Conservation (phyloP, 2,329 filamentous ascomycete genomes). For the Neopestalotiopsis sp. region DNA sequence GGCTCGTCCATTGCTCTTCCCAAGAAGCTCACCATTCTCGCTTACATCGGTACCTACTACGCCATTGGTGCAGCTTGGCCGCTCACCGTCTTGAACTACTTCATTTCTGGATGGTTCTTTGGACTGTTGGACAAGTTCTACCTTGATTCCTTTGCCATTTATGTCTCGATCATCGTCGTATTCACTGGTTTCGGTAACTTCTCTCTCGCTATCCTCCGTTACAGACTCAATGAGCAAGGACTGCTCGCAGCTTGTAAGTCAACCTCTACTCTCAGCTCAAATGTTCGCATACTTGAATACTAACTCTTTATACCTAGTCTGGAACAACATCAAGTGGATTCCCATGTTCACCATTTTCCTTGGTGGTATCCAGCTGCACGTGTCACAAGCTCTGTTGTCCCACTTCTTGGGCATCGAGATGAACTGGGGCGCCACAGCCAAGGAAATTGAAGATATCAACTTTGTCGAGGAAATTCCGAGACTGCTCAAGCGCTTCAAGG, state of each 20-base stretch:
- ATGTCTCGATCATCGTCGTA: conserved; percentile 38
- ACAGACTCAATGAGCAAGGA: conserved; percentile 57
- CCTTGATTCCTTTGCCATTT: conserved; percentile 59
- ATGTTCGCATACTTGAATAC: neutral
- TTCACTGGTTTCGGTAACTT: conserved; percentile 39
- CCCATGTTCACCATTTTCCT: conserved; percentile 47
- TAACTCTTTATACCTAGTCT: conserved; percentile 35
- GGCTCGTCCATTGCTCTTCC: conserved; percentile 75
- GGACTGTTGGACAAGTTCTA: conserved; percentile 61
- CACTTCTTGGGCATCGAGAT: conserved; percentile 50
- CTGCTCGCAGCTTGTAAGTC: conserved; percentile 48
- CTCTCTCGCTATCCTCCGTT: conserved; percentile 62
- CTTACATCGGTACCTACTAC: conserved; percentile 82
- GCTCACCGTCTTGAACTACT: conserved; percentile 76
- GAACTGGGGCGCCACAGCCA: conserved; percentile 40
- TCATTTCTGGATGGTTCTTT: conserved; percentile 73
- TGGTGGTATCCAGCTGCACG: conserved; percentile 47
- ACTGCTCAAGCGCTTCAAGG: conserved; percentile 37
- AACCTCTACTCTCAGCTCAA: neutral
- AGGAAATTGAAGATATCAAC: conserved; percentile 39
- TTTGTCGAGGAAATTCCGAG: conserved; percentile 39
- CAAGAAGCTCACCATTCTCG: conserved; percentile 76
- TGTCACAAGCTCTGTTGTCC: conserved; percentile 44
- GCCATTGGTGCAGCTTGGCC: conserved; percentile 79
- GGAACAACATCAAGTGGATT: conserved; percentile 60